Conservation (phyloP, 805 yeast genomes). For the Hanseniaspora singularis region DNA sequence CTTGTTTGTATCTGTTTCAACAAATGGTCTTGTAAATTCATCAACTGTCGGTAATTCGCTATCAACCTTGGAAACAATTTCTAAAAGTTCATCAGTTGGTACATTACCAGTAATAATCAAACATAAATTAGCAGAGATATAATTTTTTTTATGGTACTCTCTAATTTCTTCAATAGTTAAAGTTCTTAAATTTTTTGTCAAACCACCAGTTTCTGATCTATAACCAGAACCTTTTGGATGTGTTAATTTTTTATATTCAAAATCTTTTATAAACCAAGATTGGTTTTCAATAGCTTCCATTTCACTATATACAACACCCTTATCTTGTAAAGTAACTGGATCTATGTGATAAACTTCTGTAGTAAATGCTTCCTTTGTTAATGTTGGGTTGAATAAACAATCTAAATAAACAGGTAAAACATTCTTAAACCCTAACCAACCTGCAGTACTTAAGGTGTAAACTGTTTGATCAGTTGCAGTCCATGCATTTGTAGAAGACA, state of each 20-base stretch:
- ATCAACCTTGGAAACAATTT: slow-evolving; percentile 52
- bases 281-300: slow-evolving; percentile 89
- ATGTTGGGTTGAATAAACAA: slow-evolving; percentile 70
- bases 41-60: slow-evolving; percentile 34
- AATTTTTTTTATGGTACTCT: slow-evolving; percentile 56
- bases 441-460: slow-evolving; percentile 81
- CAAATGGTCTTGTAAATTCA: slow-evolving; percentile 55
- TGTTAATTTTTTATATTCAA: slow-evolving; percentile 48
- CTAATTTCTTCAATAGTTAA: slow-evolving; percentile 64
- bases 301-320: slow-evolving; percentile 93
- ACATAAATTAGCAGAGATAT: slow-evolving; percentile 75
- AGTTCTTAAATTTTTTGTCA: slow-evolving; percentile 60
- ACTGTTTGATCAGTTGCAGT: slow-evolving; percentile 93
- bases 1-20: slow-evolving; percentile 36
- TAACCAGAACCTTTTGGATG: slow-evolving; percentile 60
- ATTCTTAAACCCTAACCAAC: slow-evolving; percentile 85
- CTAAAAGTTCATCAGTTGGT: slow-evolving; percentile 59
- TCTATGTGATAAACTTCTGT: slow-evolving; percentile 95
- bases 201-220: slow-evolving; percentile 88
- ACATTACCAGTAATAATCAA: slow-evolving; percentile 76
- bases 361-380: slow-evolving; percentile 78
- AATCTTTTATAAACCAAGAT: slow-evolving; percentile 52
- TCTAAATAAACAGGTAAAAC: slow-evolving; percentile 82
- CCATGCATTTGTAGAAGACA: slow-evolving; percentile 91
- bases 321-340: slow-evolving; percentile 68